These are phyloP conservation scores for Pulicaria dysenterica DNA, from an alignment of 129 eudicot species.

Conservation along the genomic window DNA sequence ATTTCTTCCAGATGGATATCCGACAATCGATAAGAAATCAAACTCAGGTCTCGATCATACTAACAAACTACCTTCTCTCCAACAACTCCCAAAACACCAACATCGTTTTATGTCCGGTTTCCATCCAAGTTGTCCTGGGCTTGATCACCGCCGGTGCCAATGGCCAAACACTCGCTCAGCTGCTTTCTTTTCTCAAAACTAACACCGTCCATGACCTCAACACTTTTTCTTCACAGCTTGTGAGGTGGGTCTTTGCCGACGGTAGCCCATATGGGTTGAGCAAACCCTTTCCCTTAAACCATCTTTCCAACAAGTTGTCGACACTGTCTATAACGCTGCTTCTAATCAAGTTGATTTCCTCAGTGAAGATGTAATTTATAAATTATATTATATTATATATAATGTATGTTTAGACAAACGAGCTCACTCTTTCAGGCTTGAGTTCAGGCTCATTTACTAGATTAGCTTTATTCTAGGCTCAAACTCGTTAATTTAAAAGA, in stretches of 20 bases:
- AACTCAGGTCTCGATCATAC: slow-evolving; percentile 40
- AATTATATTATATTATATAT: no score
- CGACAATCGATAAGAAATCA: slow-evolving; percentile 25
- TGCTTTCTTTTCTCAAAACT: slow-evolving; percentile 58
- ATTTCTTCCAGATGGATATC: slow-evolving; percentile 32
- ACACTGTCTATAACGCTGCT: slow-evolving; percentile 53
- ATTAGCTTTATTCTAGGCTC: no score
- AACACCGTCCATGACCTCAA: slow-evolving; percentile 46
- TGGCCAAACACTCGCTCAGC: slow-evolving; percentile 52
- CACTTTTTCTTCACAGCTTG: slow-evolving; percentile 48
- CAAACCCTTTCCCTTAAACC: slow-evolving; percentile 43
- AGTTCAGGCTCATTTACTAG: no score
- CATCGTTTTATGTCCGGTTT: slow-evolving; percentile 23
- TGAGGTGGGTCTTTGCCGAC: slow-evolving; percentile 46
- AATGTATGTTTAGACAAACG: no score
- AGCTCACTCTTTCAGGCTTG: no score
- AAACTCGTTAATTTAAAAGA: no score
- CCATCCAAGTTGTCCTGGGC: slow-evolving; percentile 51
- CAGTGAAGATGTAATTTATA: no score
- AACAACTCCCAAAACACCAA: slow-evolving; percentile 22
- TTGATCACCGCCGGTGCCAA: slow-evolving; percentile 59
- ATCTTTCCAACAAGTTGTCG: slow-evolving; percentile 42
- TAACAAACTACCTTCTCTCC: slow-evolving; percentile 49
- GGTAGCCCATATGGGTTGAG: slow-evolving; percentile 67
- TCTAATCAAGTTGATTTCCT: slow-evolving; percentile 61